Evolutionary conservation across 2,329 filamentous ascomycete genomes (phyloP).

Genomic region (Colletotrichum tropicale): DNA sequence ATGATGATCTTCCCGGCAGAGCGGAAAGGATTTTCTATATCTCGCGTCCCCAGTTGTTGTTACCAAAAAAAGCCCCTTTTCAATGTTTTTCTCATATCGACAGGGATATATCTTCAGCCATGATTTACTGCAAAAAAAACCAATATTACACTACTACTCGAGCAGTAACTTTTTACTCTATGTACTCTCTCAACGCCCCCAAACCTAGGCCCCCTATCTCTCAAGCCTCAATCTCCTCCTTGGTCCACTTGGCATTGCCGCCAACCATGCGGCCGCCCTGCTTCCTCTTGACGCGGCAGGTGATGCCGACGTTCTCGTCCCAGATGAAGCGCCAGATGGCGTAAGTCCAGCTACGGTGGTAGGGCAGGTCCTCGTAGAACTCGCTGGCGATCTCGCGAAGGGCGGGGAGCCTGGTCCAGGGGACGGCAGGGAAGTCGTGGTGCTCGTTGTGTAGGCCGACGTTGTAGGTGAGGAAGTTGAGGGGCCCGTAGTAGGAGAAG

Average conservation of each 20-base stretch:
- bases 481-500: slow-evolving; percentile 92
- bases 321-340: slow-evolving; percentile 96
- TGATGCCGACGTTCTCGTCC: slow-evolving; percentile 88
- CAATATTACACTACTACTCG: background rate
- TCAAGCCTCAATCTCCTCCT: slow-evolving; percentile 71
- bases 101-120: background rate
- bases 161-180: background rate
- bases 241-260: slow-evolving; percentile 61
- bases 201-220: background rate
- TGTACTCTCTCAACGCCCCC: background rate
- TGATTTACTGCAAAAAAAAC: background rate
- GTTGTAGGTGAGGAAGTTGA: slow-evolving; percentile 95
- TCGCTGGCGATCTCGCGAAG: slow-evolving; percentile 83
- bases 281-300: slow-evolving; percentile 90
- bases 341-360: slow-evolving; percentile 87
- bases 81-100: background rate
- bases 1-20: background rate
- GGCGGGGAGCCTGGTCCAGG: slow-evolving; percentile 85
- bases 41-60: background rate
- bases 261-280: slow-evolving; percentile 72
- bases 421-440: slow-evolving; percentile 96
- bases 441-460: slow-evolving; percentile 98
- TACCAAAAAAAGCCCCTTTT: background rate
- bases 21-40: background rate
- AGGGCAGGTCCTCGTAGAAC: slow-evolving; percentile 88